phyloP scores from a whole-genome alignment of 306 rosid species.

The Casuarina equisetifolia region DNA sequence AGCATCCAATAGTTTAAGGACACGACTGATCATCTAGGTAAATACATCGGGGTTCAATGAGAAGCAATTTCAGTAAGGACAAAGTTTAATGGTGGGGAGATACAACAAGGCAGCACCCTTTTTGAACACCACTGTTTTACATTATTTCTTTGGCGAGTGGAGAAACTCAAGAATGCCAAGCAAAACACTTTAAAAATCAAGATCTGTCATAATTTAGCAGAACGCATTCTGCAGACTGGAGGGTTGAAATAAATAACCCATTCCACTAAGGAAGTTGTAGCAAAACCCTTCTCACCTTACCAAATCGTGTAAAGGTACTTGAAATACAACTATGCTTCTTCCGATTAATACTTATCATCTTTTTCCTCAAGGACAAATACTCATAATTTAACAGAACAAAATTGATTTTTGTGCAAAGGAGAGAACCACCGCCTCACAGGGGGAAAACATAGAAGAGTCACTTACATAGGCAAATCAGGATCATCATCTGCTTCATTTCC shows the following conservation, averaged over 20 bases:
- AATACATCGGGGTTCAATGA: neutral
- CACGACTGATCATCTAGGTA: neutral
- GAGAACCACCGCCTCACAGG: neutral
- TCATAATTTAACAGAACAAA: neutral
- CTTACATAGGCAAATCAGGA: constrained; percentile 86
- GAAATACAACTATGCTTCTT: neutral
- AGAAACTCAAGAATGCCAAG: neutral
- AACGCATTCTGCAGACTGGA: neutral
- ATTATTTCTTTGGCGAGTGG: neutral
- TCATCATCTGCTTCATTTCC: constrained; percentile 72
- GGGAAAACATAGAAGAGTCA: neutral
- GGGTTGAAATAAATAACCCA: neutral
- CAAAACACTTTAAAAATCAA: neutral
- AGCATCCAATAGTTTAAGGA: neutral
- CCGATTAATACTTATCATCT: neutral
- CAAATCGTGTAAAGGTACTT: neutral
- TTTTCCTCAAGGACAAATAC: neutral
- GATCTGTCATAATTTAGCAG: neutral
- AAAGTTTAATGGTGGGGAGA: neutral
- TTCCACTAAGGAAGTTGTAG: neutral
- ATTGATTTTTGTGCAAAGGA: neutral
- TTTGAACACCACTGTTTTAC: neutral
- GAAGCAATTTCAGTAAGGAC: neutral
- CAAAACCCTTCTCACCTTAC: neutral
- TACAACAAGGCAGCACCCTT: neutral